phyloP scores from a whole-genome alignment of 2,329 filamentous ascomycete species.

The Bipolaris victoriae region DNA sequence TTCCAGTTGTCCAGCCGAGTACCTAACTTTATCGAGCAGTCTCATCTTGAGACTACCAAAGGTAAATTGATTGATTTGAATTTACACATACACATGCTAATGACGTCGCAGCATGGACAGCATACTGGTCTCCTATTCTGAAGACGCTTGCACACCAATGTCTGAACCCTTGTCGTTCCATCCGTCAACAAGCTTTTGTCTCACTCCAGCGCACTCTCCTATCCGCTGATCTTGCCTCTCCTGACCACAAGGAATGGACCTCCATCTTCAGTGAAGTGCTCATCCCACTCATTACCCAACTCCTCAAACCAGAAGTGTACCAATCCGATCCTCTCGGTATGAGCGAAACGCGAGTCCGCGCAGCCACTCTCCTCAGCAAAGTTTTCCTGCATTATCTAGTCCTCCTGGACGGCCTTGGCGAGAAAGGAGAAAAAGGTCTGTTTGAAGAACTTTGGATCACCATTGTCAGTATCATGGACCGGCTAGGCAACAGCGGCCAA shows the following conservation, averaged over 20 bases:
- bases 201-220: constrained; percentile 85
- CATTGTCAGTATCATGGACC: constrained; percentile 93
- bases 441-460: constrained; percentile 82
- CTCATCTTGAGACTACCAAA: constrained; percentile 86
- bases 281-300: constrained; percentile 84
- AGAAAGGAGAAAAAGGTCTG: constrained; percentile 66
- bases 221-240: constrained; percentile 81
- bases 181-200: constrained; percentile 85
- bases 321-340: constrained; percentile 89
- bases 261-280: constrained; percentile 93
- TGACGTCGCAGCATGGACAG: constrained; percentile 76
- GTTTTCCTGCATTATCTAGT: constrained; percentile 95
- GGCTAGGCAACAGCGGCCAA: constrained; percentile 93
- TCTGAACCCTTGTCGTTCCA: constrained; percentile 91
- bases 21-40: constrained; percentile 86
- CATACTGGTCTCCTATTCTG: constrained; percentile 97
- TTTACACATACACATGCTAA: not conserved
- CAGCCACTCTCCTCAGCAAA: constrained; percentile 88
- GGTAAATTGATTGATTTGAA: constrained; percentile 56
- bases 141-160: constrained; percentile 87
- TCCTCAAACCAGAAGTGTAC: constrained; percentile 94
- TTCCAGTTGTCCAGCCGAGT: constrained; percentile 82
- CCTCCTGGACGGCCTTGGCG: constrained; percentile 74
- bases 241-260: constrained; percentile 88
- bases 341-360: constrained; percentile 92